Base-by-base conservation (phyloP, 2,329 filamentous ascomycete species). In the Celoporthe dispersa region DNA sequence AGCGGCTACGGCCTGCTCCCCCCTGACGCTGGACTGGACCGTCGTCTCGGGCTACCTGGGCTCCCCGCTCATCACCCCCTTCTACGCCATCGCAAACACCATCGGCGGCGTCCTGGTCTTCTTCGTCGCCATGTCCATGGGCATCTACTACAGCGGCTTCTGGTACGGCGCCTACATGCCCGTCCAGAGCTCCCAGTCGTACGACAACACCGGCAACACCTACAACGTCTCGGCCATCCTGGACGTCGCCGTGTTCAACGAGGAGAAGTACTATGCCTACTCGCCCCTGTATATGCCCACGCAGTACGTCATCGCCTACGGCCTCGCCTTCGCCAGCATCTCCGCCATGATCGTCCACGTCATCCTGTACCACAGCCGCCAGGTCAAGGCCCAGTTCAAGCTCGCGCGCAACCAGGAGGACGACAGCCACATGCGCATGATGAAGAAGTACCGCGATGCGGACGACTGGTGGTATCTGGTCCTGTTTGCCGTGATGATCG, bases 291-390 rank as follows among this genome's bases (percentile, higher is more conserved):
- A 87, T 75, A 81, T 92, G 28, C 84, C 88, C 2, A 85, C 89
- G 0, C 89, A 90, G 71, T 92, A 88, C 71, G 84, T 85, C 2
- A 77, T 89, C 51, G 80, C 83, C 9, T 89, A 92, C 74, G 90
- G 89, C 1, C 80, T 92, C 14, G 88, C 87, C 0, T 92, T 92
- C 75, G 90, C 90, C n/a, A 87, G 89, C 31, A 85, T 92, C 37
- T 84, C 88, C 0, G 87, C 88, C 12, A 88, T 89, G 69, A 78
- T 89, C 57, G 82, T 88, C 9, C 87, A 89, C 69, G 86, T 87
- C 59, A 77, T 75, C 2, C 77, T 89, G 19, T 89, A 88, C 76
- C 84, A 89, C 73, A 86, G 86, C 41, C 80, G 80, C 66, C 84
- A 87, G 68, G 86, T 89, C 61, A 86, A 83, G 81, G 81, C 80